Base-by-base conservation (phyloP, 441 rosid species). In the Erodium texanum region DNA sequence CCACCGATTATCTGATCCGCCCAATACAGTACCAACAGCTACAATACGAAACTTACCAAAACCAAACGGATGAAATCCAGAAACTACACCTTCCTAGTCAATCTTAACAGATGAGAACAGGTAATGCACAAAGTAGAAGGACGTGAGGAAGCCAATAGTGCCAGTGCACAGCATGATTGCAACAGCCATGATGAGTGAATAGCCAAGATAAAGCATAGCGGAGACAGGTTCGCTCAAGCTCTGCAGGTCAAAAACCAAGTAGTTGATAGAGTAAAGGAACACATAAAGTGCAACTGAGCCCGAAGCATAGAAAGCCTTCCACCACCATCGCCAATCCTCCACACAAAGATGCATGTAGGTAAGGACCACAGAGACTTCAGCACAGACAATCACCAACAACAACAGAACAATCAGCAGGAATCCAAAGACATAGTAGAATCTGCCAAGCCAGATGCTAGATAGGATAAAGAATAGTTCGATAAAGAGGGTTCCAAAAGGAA, bases 321-420 rank as follows among this genome's bases (percentile, higher is more conserved):
- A 93, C 99, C 99, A 91, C 97, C 99, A 93, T 66, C 83, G 83
- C 95, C 96, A 93, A 69, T 93, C 99, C 81, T 93, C 99, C 19
- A 89, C 93, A 16, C 99, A 93, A 8, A 93, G 96, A 64, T 93
- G 97, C 99, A 93, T 91, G 78, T 93, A 93, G 43, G 97, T 93
- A 45, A 91, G 84, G 56, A 93, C 96, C 70, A 93, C 88, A 0
- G 97, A 93, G 6, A 93, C 97, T 78, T 93, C 97, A 18, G 97
- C 99, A 65, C 96, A 93, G n/a, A 93, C 95, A 1, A 91, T 74
- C 23, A 88, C 84, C 67, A 93, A 83, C 34, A 93, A 81, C 16
- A 82, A 38, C 11, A 93, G 82, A 66, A 91, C 97, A n/a, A 89
- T 80, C 34, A 93, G 85, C 74, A 91, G 76, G 87, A 93, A 93